phyloP scores from a whole-genome alignment of 441 rosid genomes.

The Brassica hybrid region DNA sequence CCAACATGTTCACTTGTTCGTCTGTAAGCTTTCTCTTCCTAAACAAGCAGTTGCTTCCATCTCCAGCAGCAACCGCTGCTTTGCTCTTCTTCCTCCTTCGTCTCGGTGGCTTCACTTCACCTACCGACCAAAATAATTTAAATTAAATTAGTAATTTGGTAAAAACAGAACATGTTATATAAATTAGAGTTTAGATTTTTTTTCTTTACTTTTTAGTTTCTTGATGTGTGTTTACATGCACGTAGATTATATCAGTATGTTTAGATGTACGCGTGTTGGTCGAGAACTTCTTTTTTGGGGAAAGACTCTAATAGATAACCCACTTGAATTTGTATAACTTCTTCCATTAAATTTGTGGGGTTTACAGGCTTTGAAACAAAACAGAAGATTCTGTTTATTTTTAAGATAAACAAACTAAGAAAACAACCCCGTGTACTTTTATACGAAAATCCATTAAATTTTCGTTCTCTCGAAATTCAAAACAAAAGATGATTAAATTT shows the following conservation, averaged over 20 bases:
- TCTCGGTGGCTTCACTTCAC: conserved; percentile 49
- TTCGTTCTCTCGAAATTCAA: background rate
- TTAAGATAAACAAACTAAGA: background rate
- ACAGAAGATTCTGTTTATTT: background rate
- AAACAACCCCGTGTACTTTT: conserved; percentile 8
- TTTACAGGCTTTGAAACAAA: conserved; percentile 1
- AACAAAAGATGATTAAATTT: background rate
- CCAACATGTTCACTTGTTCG: conserved; percentile 67
- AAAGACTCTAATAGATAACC: conserved; percentile 15
- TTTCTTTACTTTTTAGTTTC: background rate
- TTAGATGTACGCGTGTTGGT: conserved; percentile 33
- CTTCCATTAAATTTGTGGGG: background rate
- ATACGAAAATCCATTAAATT: background rate
- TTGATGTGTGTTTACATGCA: conserved; percentile 26
- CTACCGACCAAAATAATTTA: conserved; percentile 30
- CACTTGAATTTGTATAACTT: conserved; percentile 23
- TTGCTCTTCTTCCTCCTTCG: conserved; percentile 66
- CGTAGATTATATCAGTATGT: conserved; percentile 9
- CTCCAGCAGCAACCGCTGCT: conserved; percentile 35
- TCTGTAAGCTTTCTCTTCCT: conserved; percentile 72
- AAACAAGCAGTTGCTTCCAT: conserved; percentile 12
- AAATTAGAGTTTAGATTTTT: background rate
- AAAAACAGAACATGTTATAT: background rate
- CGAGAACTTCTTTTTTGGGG: conserved; percentile 10
- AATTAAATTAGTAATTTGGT: background rate